A percentile compares a stretch with the other conserved stretches of the same genome.
These are phyloP conservation scores for Terfezia boudieri DNA, from an alignment of 495 filamentous ascomycete genomes.

Conservation along the genomic window DNA sequence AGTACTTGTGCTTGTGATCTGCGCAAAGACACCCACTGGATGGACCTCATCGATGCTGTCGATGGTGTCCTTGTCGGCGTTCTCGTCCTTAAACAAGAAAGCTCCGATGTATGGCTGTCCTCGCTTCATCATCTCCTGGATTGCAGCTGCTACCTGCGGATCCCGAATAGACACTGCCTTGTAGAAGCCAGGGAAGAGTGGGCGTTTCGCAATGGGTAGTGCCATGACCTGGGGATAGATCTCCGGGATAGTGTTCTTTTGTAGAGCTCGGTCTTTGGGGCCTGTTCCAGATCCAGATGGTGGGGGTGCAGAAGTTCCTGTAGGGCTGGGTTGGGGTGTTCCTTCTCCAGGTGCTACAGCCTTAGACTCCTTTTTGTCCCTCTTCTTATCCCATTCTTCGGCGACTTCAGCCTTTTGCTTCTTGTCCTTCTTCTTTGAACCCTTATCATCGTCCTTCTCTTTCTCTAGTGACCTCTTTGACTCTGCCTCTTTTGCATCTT, in stretches of 20 bases:
- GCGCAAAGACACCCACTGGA: conserved; percentile 88
- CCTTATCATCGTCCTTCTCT: background rate
- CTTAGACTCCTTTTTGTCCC: background rate
- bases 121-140: conserved; percentile 91
- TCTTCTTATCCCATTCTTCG: background rate
- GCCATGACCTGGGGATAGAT: conserved; percentile 98
- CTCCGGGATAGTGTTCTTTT: conserved; percentile 75
- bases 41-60: conserved; percentile 72
- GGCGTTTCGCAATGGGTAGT: conserved; percentile 88
- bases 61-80: conserved; percentile 76
- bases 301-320: background rate
- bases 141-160: conserved; percentile 65
- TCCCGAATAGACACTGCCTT: conserved; percentile 93
- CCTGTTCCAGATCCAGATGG: conserved; percentile 28
- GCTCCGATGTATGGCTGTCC: conserved; percentile 95
- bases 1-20: conserved; percentile 82
- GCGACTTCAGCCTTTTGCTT: background rate
- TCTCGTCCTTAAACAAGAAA: conserved; percentile 92
- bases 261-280: conserved; percentile 39
- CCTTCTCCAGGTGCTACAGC: conserved; percentile 19
- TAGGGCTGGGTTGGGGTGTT: conserved; percentile 14
- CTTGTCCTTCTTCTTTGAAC: background rate
- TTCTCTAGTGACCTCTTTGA: background rate
- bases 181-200: conserved; percentile 94
- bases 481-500: background rate